Conservation (phyloP, 2,329 filamentous ascomycete genomes). For the Cladosporium sp. region DNA sequence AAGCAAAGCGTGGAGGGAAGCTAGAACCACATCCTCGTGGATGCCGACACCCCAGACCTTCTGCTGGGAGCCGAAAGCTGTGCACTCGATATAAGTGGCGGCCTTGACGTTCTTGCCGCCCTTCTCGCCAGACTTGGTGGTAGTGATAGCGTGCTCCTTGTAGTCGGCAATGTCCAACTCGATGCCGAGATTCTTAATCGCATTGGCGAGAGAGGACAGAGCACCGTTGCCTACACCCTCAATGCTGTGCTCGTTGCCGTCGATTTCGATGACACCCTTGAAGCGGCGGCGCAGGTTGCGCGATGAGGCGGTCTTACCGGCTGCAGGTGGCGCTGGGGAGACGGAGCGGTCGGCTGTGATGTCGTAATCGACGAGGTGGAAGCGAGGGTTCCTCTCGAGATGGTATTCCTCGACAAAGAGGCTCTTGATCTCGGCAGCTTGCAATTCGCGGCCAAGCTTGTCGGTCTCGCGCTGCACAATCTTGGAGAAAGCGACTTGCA, state of each 20-base stretch:
- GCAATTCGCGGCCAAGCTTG: conserved; percentile 74
- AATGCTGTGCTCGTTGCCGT: conserved; percentile 73
- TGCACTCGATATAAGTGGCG: conserved; percentile 93
- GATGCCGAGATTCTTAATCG: conserved; percentile 72
- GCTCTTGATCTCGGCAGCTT: conserved; percentile 75
- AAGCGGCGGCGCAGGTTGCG: conserved; percentile 78
- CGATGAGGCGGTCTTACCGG: conserved; percentile 65
- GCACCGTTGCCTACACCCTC: conserved; percentile 82
- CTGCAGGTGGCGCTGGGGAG: conserved; percentile 64
- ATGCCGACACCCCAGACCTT: conserved; percentile 89
- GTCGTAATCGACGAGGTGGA: conserved; percentile 84
- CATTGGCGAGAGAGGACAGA: conserved; percentile 81
- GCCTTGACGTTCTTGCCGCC: conserved; percentile 78
- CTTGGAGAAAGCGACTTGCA: conserved; percentile 86
- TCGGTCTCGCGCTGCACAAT: conserved; percentile 83
- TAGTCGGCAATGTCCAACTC: conserved; percentile 90
- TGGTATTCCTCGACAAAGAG: conserved; percentile 90
- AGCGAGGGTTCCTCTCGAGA: conserved; percentile 76
- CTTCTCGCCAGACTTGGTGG: conserved; percentile 39
- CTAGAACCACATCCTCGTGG: conserved; percentile 88
- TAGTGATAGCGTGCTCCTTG: conserved; percentile 81
- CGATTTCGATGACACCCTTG: conserved; percentile 76
- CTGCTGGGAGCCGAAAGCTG: conserved; percentile 59
- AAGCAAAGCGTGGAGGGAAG: conserved; percentile 78
- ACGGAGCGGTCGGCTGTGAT: conserved; percentile 78